phyloP scores from a whole-genome alignment of 1,284 basidiomycete species.

The Naganishia cerealis region DNA sequence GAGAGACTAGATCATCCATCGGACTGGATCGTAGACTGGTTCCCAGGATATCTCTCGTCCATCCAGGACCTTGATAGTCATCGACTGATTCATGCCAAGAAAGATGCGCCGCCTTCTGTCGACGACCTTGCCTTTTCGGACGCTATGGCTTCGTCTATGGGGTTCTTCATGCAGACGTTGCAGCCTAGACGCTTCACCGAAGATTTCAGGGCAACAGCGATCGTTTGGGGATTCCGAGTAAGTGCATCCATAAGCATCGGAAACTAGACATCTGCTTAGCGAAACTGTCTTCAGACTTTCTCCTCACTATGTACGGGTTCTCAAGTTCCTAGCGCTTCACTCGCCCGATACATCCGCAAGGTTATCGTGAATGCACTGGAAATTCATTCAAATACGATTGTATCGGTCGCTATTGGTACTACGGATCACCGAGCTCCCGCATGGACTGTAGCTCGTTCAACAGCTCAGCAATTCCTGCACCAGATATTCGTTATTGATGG shows the following conservation, averaged over 20 bases:
- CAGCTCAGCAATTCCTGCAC: constrained; percentile 49
- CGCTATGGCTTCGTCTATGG: constrained; percentile 67
- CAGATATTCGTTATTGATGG: constrained; percentile 52
- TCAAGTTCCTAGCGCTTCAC: constrained; percentile 9
- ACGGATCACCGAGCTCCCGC: constrained; percentile 42
- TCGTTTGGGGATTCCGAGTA: constrained; percentile 65
- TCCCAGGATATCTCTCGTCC: constrained; percentile 26
- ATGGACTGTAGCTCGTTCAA: constrained; percentile 44
- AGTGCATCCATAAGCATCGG: constrained; percentile 45
- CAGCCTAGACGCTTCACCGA: constrained; percentile 69
- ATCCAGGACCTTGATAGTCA: constrained; percentile 26
- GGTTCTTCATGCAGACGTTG: constrained; percentile 71
- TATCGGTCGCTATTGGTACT: constrained; percentile 63
- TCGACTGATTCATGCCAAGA: constrained; percentile 19
- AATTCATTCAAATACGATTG: constrained; percentile 57
- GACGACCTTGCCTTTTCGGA: constrained; percentile 64
- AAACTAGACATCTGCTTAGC: constrained; percentile 42
- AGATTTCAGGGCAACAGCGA: constrained; percentile 61
- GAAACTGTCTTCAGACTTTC: neutral
- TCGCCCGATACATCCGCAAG: constrained; percentile 16
- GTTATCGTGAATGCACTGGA: constrained; percentile 44
- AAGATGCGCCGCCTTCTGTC: constrained; percentile 11
- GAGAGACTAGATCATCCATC: constrained; percentile 24
- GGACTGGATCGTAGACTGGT: constrained; percentile 30
- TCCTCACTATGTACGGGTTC: neutral